Evolutionary conservation across 192 early-diverging fungal species (phyloP), one percentile per base, ranked within the genome.

Genomic region (Backusella liffmaniae): DNA sequence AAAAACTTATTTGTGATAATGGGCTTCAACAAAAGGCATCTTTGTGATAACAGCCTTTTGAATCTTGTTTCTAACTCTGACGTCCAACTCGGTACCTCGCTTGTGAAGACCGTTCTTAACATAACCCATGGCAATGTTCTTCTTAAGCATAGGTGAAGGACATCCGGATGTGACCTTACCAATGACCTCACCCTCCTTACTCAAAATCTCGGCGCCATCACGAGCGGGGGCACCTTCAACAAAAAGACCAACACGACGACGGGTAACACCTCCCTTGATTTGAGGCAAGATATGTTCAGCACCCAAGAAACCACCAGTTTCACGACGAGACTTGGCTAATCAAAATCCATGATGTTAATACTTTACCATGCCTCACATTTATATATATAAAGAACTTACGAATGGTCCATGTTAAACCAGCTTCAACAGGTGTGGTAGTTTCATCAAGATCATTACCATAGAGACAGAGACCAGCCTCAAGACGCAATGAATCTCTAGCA

Each of bases 81-180:
- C 96, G 84, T 91, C 84, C 49, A 99, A 86, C 70, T 91, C 87
- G n/a, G 98, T 98, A 23, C 93, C 95, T 18, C 78, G 82, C 90
- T 98, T 98, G 85, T 96, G 94, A 83, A 90, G 87, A 18, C 96
- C 96, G 69, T 89, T 89, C 82, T 90, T 85, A 42, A 99, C 95
- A 75, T 97, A 98, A 0, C 93, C 98, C 97, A 99, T 99, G 15
- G 97, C 98, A 74, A 99, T 86, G 86, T 99, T 99, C 85, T 96
- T 93, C 86, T 95, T 95, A 36, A 96, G 86, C 3, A 90, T 90
- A 9, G 98, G 98, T 5, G 93, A 91, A 30, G 98, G 98, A 77
- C 93, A 93, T 16, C 98, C 98, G 10, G 90, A 92, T 23, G 98
- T 99, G 62, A 99, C 87, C 44, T 87, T 92, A 53, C 97, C 97